These are phyloP conservation scores for Collariella sp. DNA, from an alignment of 495 filamentous ascomycete species.

Conservation along the genomic window DNA sequence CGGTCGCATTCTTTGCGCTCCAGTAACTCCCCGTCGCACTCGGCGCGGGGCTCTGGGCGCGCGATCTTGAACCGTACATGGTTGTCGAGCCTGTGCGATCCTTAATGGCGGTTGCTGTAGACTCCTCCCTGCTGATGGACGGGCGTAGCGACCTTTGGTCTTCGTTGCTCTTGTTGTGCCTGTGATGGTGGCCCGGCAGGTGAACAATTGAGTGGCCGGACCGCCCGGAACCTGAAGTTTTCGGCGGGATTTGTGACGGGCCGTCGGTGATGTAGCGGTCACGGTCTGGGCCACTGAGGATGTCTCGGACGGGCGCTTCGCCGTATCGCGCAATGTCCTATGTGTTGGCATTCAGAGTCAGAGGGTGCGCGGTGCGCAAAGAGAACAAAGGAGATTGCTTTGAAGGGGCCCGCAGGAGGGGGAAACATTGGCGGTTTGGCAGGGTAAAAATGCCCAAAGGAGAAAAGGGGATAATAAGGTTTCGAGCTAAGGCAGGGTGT, in stretches of 20 bases:
- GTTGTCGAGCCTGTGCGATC: constrained; percentile 39
- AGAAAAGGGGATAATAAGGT: constrained; percentile 3
- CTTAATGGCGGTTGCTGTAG: constrained; percentile 43
- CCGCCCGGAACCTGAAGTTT: constrained; percentile 45
- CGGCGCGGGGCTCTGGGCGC: constrained; percentile 68
- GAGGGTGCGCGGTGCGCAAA: background rate
- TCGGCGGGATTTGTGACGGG: constrained; percentile 33
- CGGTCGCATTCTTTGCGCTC: constrained; percentile 37
- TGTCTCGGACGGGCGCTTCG: constrained; percentile 70
- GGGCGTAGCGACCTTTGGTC: constrained; percentile 57
- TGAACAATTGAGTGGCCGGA: constrained; percentile 47
- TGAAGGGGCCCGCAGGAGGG: background rate
- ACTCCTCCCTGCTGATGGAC: constrained; percentile 61
- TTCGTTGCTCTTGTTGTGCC: constrained; percentile 69
- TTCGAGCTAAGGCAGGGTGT: constrained; percentile 9
- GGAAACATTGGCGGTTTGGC: background rate
- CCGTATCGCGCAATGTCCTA: constrained; percentile 75
- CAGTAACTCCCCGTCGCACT: constrained; percentile 51
- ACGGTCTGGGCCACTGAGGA: constrained; percentile 59
- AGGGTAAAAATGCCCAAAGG: background rate
- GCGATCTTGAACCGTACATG: constrained; percentile 35
- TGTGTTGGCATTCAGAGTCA: constrained; percentile 9
- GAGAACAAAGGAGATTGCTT: background rate
- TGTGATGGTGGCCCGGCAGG: constrained; percentile 57
- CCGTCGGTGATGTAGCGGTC: constrained; percentile 51